Conservation (phyloP, 305 asterid species). For the Ilex paraguariensis region DNA sequence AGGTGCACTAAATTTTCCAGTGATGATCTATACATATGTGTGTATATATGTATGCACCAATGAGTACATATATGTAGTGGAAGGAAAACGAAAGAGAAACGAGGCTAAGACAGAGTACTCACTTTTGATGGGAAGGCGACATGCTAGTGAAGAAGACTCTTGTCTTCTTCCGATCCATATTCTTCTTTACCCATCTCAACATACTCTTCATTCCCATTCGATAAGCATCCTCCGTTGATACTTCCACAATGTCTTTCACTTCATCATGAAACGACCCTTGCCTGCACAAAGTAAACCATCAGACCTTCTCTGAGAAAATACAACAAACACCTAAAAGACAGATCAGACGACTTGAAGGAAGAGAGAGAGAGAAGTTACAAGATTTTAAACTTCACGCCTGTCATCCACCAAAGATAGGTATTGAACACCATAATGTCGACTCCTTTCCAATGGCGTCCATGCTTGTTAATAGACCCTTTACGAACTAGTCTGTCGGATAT, state of each 20-base stretch:
- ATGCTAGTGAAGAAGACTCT: conserved; percentile 41
- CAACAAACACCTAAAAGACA: not conserved
- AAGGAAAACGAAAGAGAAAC: not conserved
- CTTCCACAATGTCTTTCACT: conserved; percentile 24
- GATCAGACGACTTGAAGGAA: not conserved
- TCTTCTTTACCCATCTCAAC: conserved; percentile 39
- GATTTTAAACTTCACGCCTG: conserved; percentile 20
- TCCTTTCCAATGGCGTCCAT: conserved; percentile 27
- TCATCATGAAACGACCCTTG: conserved; percentile 40
- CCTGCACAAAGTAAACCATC: conserved; percentile 14
- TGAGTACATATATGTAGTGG: not conserved
- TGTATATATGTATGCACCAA: too few species aligned
- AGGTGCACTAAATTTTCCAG: not conserved
- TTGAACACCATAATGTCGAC: conserved; percentile 25
- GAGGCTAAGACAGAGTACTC: conserved; percentile 3
- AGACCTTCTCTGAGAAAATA: not conserved
- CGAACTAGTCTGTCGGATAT: conserved; percentile 19
- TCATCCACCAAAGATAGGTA: conserved; percentile 34
- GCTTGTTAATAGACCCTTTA: conserved; percentile 26
- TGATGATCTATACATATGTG: not conserved
- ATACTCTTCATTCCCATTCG: conserved; percentile 41
- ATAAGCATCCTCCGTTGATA: conserved; percentile 40
- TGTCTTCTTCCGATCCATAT: conserved; percentile 36
- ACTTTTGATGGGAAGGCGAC: conserved; percentile 50
- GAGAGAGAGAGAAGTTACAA: conserved; percentile 10